A percentile compares a stretch with the other conserved stretches of the same genome.
Conservation (phyloP, 768 basidiomycete species). For the Russula compacta region DNA sequence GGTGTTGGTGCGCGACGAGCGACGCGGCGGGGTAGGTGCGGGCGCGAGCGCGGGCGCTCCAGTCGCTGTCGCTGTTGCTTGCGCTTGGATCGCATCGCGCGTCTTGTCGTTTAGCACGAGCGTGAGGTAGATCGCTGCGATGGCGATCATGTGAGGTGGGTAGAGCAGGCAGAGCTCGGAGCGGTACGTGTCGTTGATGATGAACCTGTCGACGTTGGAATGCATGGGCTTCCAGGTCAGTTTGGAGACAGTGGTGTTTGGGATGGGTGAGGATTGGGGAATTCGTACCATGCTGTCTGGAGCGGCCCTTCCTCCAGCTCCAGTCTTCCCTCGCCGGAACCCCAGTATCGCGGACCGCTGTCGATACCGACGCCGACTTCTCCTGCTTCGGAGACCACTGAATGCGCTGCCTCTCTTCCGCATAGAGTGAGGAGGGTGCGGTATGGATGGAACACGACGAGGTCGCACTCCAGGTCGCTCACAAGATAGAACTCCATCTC, state of each 20-base stretch:
- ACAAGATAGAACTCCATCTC: conserved; percentile 99
- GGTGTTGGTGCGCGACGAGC: conserved; percentile 42
- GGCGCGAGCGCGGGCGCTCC: not conserved
- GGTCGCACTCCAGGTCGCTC: conserved; percentile 91
- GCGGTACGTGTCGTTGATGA: conserved; percentile 94
- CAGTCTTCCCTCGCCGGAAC: conserved; percentile 68
- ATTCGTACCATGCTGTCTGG: conserved; percentile 80
- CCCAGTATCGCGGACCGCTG: conserved; percentile 64
- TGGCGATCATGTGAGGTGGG: conserved; percentile 90
- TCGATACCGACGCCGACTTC: conserved; percentile 47
- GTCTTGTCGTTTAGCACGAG: conserved; percentile 63
- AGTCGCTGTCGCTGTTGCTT: conserved; percentile 12
- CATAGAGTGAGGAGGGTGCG: conserved; percentile 75
- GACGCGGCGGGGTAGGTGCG: conserved; percentile 35
- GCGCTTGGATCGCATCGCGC: conserved; percentile 31
- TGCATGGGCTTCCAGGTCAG: not conserved
- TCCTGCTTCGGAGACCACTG: conserved; percentile 45
- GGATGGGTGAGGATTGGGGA: not conserved
- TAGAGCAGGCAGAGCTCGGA: conserved; percentile 90
- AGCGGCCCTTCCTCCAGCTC: conserved; percentile 68
- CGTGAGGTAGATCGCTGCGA: conserved; percentile 85
- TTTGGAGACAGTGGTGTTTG: not conserved
- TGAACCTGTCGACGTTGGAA: conserved; percentile 50
- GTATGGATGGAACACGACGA: conserved; percentile 91
- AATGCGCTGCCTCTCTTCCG: conserved; percentile 42